Percentiles rank a stretch among this genome's conserved stretches.
Conservation (phyloP, 257 asterid genomes). For the Forsythia viridissima region DNA sequence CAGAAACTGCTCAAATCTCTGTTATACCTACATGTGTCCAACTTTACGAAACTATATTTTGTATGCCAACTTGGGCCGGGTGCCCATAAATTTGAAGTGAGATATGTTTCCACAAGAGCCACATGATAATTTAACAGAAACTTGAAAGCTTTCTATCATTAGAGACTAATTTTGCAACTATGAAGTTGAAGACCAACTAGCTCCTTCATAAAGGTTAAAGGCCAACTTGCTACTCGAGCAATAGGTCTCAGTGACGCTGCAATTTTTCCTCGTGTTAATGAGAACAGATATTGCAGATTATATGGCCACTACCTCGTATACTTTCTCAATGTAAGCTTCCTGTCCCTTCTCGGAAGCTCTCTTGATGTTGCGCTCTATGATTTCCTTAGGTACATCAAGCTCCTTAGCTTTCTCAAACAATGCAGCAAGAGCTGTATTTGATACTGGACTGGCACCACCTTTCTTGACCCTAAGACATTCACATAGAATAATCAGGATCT, state of each 20-base stretch:
- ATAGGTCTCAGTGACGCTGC: neutral
- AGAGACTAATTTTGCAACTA: neutral
- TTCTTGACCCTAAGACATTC: slow-evolving; percentile 69
- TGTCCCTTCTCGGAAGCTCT: slow-evolving; percentile 93
- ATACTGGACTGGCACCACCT: slow-evolving; percentile 78
- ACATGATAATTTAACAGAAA: neutral
- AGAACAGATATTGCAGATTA: neutral
- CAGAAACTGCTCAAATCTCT: neutral
- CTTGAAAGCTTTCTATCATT: neutral
- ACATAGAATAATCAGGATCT: neutral
- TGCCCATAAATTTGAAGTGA: neutral
- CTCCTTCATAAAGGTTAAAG: neutral
- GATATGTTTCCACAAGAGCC: neutral
- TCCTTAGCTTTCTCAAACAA: slow-evolving; percentile 83
- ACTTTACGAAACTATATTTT: neutral
- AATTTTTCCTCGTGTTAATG: neutral
- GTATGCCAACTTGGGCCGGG: neutral
- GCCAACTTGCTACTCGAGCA: neutral
- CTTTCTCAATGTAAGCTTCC: slow-evolving; percentile 81
- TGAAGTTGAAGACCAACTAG: neutral
- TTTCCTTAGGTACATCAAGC: slow-evolving; percentile 88
- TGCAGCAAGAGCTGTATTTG: slow-evolving; percentile 78
- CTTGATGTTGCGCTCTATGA: slow-evolving; percentile 80
- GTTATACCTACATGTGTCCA: neutral
- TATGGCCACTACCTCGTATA: slow-evolving; percentile 64